A percentile compares a stretch with the other conserved stretches of the same genome.
Evolutionary conservation across 257 asterid genomes (phyloP).

Genomic region (Lycium barbarum): DNA sequence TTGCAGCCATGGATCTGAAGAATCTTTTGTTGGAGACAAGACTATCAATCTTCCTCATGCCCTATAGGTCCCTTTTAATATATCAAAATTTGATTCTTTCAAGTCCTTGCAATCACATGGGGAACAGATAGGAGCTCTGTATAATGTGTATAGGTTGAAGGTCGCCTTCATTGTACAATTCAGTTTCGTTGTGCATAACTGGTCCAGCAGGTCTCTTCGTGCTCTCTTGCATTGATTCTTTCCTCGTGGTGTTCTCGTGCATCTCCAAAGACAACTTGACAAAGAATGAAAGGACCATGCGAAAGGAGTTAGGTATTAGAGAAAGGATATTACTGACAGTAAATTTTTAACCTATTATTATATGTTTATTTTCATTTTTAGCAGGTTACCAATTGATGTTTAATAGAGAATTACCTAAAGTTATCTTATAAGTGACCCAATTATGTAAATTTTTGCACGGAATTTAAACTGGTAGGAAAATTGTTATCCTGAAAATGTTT

Average conservation of each 20-base stretch:
- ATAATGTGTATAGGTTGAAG: background rate
- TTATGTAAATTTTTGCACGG: background rate
- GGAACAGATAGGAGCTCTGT: background rate
- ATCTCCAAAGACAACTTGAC: background rate
- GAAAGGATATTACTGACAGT: background rate
- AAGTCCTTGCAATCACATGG: background rate
- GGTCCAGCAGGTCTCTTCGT: background rate
- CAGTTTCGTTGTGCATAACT: background rate
- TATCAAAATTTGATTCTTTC: background rate
- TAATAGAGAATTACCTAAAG: background rate
- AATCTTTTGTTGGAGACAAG: slow-evolving; percentile 57
- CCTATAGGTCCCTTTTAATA: slow-evolving; percentile 38
- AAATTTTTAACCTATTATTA: background rate
- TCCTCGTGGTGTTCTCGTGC: background rate
- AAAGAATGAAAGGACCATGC: background rate
- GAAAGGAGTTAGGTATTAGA: background rate
- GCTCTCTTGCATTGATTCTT: background rate
- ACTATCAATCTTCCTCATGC: slow-evolving; percentile 68
- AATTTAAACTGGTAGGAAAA: no score
- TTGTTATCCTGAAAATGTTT: no score
- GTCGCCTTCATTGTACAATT: background rate
- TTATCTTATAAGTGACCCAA: background rate
- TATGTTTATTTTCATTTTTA: no score
- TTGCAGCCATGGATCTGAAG: slow-evolving; percentile 86
- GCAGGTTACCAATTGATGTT: background rate